Evolutionary conservation across 768 basidiomycete species (phyloP), one percentile per base, ranked within the genome.

Genomic region (Collybia nuda): DNA sequence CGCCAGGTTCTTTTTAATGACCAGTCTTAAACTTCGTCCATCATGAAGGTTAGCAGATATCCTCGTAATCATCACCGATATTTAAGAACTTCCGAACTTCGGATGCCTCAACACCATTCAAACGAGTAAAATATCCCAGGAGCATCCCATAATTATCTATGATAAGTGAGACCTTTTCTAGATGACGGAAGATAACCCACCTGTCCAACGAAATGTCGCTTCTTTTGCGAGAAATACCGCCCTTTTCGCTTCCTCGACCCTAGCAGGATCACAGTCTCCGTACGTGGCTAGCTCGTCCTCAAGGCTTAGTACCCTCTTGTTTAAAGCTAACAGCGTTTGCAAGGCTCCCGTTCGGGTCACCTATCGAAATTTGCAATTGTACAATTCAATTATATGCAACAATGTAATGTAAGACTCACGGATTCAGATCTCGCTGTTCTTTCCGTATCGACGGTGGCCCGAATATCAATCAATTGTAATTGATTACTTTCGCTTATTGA

Each of bases 151-250:
- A 90, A 58, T 91, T 89, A 56, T 91, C 88, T 89, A 11, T 44
- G 17, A 23, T 7, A 23, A 4, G 3, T 26, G 12, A 38, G 47
- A 21, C 24, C 5, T 51, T 24, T 36, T n/a, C 9, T 15, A 47
- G 38, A 48, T 47, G 11, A 11, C 49, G 9, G 5, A 32, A 32
- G 12, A 44, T 39, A 21, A 67, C 83, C 50, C 56, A 95, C 94
- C 94, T 29, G 94, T 98, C 90, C 93, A 94, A 12, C 91, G 83
- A 19, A 86, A 63, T 11, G 87, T 81, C 11, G 91, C 93, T 62
- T 96, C 92, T 54, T 87, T 90, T 2, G 89, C 91, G 12, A 94
- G 74, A 44, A 80, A 76, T 8, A 83, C 76, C 0, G 86, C 91
- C 41, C 88, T 71, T 44, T 78, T 82, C 63, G 85, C 88, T 63